Conservation (phyloP, 2,329 filamentous ascomycete species). For the Myotisia sp. region DNA sequence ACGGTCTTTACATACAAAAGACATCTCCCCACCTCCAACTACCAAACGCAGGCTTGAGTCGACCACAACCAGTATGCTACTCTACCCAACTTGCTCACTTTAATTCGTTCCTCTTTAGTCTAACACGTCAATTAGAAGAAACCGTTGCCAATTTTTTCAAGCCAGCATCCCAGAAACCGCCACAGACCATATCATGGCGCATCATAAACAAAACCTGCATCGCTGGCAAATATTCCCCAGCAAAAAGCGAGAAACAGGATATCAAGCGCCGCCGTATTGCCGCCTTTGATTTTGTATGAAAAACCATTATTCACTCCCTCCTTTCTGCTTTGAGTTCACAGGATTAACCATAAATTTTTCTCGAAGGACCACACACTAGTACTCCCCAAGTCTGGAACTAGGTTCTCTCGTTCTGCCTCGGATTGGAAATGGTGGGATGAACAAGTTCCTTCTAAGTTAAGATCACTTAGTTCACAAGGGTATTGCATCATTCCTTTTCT, state of each 20-base stretch:
- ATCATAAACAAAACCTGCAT: constrained; percentile 55
- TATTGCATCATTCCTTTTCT: constrained; percentile 29
- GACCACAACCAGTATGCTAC: constrained; percentile 41
- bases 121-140: constrained; percentile 18
- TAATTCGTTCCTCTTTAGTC: too few relatives aligned
- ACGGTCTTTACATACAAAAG: constrained; percentile 1
- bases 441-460: constrained; percentile 53
- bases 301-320: background rate
- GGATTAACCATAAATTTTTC: too few relatives aligned
- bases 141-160: constrained; percentile 76
- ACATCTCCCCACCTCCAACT: constrained; percentile 42
- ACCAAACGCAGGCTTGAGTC: constrained; percentile 36
- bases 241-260: constrained; percentile 5
- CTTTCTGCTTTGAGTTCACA: background rate
- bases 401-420: constrained; percentile 51
- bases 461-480: constrained; percentile 56
- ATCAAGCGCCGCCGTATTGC: constrained; percentile 24
- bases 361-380: constrained; percentile 75
- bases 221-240: constrained; percentile 52
- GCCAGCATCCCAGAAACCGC: constrained; percentile 68
- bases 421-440: constrained; percentile 95
- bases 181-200: constrained; percentile 60
- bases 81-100: too few relatives aligned
- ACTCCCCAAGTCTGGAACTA: constrained; percentile 63
- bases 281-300: constrained; percentile 33